Evolutionary conservation across 192 early-diverging fungal genomes (phyloP).

Genomic region (Thamnidium elegans): DNA sequence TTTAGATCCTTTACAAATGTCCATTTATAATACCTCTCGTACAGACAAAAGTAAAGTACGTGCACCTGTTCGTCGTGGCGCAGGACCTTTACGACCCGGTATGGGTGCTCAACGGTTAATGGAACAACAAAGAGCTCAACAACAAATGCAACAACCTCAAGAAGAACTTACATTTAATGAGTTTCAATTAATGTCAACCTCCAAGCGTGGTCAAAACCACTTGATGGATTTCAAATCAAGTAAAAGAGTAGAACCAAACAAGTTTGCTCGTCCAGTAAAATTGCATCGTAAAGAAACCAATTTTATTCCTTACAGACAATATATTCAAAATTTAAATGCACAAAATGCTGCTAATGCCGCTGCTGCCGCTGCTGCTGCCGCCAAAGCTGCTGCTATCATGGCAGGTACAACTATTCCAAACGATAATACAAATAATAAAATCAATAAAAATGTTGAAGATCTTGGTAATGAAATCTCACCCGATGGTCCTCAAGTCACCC

Average conservation of each 20-base stretch:
- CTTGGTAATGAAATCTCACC: not conserved
- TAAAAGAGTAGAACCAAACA: slow-evolving; percentile 48
- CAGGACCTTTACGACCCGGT: not conserved
- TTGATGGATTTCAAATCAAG: slow-evolving; percentile 64
- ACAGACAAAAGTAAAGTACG: not conserved
- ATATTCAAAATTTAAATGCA: not conserved
- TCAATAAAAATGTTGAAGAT: slow-evolving; percentile 1
- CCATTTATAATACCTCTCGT: slow-evolving; percentile 3
- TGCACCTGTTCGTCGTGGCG: not conserved
- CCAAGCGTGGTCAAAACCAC: slow-evolving; percentile 52
- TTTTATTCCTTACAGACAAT: slow-evolving; percentile 16
- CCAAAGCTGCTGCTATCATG: not conserved
- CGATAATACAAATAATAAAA: not conserved
- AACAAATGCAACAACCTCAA: slow-evolving; percentile 7
- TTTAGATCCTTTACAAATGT: not conserved
- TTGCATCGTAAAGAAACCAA: slow-evolving; percentile 45
- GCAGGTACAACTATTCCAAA: not conserved
- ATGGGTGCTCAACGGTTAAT: not conserved
- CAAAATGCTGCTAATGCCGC: not conserved
- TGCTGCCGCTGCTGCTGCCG: not conserved
- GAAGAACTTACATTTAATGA: slow-evolving; percentile 47
- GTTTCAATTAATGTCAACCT: slow-evolving; percentile 62
- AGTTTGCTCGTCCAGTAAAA: slow-evolving; percentile 61
- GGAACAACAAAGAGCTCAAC: not conserved
- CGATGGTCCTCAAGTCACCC: not conserved